Percentiles rank a stretch among this genome's conserved stretches.
Conservation (phyloP, 768 basidiomycete genomes). For the Leccinum subgranulosum region DNA sequence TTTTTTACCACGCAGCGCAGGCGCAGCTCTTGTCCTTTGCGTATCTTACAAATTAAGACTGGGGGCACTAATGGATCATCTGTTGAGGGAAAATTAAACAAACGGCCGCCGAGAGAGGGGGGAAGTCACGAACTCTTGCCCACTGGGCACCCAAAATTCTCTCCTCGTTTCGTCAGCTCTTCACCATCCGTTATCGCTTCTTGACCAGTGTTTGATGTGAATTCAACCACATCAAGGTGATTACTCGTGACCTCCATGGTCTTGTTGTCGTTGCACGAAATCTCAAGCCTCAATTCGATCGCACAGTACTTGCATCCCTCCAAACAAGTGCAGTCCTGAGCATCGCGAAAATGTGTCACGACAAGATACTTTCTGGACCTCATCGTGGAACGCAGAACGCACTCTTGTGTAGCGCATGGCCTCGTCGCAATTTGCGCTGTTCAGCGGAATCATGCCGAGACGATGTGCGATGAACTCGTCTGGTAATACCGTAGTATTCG, state of each 20-base stretch:
- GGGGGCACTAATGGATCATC: slow-evolving; percentile 62
- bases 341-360: slow-evolving; percentile 2
- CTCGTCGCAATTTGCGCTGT: slow-evolving; percentile 85
- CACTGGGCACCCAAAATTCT: slow-evolving; percentile 77
- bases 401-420: slow-evolving; percentile 79
- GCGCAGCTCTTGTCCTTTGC: slow-evolving; percentile 90
- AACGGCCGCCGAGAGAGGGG: not conserved
- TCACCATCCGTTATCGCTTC: slow-evolving; percentile 47
- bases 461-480: slow-evolving; percentile 98
- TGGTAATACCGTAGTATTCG: slow-evolving; percentile 89
- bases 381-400: slow-evolving; percentile 24
- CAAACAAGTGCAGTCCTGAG: slow-evolving; percentile 88
- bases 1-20: slow-evolving; percentile 89
- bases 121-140: slow-evolving; percentile 62
- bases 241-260: slow-evolving; percentile 88
- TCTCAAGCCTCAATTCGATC: slow-evolving; percentile 75
- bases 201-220: slow-evolving; percentile 38
- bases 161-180: slow-evolving; percentile 69
- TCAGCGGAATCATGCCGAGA: slow-evolving; percentile 88
- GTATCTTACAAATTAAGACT: slow-evolving; percentile 86
- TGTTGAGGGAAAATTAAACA: slow-evolving; percentile 26
- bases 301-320: slow-evolving; percentile 85
- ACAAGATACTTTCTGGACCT: not conserved
- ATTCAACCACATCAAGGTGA: slow-evolving; percentile 65
- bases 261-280: slow-evolving; percentile 64